Conservation (phyloP, 306 rosid genomes). For the Castanospermum australe region DNA sequence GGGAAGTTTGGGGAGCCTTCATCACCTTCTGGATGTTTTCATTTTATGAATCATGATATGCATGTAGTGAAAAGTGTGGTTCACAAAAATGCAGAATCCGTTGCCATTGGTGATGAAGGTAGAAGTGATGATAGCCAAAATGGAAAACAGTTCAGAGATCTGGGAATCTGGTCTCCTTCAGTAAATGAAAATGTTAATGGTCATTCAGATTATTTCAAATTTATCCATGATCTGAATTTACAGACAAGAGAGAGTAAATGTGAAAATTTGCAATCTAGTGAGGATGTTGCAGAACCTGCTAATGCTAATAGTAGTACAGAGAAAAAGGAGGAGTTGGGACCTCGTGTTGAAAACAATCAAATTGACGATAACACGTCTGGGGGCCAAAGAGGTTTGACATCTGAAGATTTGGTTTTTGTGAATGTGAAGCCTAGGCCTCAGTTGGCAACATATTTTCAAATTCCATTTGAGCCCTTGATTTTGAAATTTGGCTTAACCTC, state of each 20-base stretch:
- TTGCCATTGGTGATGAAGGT: conserved; percentile 24
- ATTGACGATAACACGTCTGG: conserved; percentile 28
- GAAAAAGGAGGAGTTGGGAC: conserved; percentile 39
- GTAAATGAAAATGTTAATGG: conserved; percentile 26
- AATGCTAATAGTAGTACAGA: conserved; percentile 24
- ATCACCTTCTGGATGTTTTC: conserved; percentile 32
- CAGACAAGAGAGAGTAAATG: conserved; percentile 36
- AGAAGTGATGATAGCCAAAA: conserved; percentile 21
- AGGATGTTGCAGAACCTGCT: conserved; percentile 31
- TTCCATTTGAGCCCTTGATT: conserved; percentile 42
- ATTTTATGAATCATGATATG: conserved; percentile 39
- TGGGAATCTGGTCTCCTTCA: conserved; percentile 25
- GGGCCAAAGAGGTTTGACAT: conserved; percentile 34
- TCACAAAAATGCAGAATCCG: conserved; percentile 39
- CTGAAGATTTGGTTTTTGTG: conserved; percentile 38
- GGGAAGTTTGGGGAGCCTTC: conserved; percentile 47
- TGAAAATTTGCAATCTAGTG: conserved; percentile 25
- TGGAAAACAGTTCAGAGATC: conserved; percentile 25
- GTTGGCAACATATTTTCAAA: conserved; percentile 32
- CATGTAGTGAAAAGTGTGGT: conserved; percentile 44
- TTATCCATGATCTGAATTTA: conserved; percentile 21
- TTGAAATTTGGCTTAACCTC: conserved; percentile 46
- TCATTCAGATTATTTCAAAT: conserved; percentile 29
- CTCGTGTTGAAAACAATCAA: conserved; percentile 28
- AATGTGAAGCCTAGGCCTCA: conserved; percentile 28